A percentile compares a stretch with the other conserved stretches of the same genome.
These are phyloP conservation scores for Beauveria pseudobassiana DNA, from an alignment of 2,329 filamentous ascomycete species.

Conservation along the genomic window DNA sequence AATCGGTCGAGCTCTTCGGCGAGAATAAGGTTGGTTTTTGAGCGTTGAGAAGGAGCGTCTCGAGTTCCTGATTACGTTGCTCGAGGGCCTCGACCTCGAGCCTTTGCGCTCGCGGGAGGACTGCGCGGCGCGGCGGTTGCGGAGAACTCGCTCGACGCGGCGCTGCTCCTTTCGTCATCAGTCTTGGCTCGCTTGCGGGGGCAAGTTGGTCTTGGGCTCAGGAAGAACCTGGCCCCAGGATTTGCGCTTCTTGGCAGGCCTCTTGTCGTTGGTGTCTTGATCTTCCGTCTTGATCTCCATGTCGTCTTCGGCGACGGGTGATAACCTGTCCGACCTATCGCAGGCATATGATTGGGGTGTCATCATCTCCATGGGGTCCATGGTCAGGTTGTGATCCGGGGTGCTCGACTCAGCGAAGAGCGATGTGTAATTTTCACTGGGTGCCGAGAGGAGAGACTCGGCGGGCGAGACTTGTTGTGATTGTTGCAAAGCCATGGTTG, in stretches of 20 bases:
- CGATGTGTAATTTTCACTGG: slow-evolving; percentile 41
- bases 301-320: background rate
- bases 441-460: slow-evolving; percentile 46
- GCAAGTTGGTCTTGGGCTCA: slow-evolving; percentile 92
- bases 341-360: slow-evolving; percentile 36
- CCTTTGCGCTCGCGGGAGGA: slow-evolving; percentile 92
- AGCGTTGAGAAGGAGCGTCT: slow-evolving; percentile 53
- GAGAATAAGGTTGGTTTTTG: slow-evolving; percentile 43
- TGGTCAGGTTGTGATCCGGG: slow-evolving; percentile 22
- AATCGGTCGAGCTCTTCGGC: slow-evolving; percentile 44
- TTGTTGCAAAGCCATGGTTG: slow-evolving; percentile 10
- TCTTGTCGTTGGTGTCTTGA: slow-evolving; percentile 47
- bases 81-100: slow-evolving; percentile 81
- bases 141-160: slow-evolving; percentile 91
- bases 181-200: slow-evolving; percentile 98
- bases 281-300: background rate
- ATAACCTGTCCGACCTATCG: slow-evolving; percentile 16
- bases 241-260: slow-evolving; percentile 85
- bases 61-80: slow-evolving; percentile 63
- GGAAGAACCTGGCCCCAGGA: slow-evolving; percentile 98
- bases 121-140: slow-evolving; percentile 92
- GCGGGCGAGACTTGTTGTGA: slow-evolving; percentile 36
- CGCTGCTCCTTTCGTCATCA: slow-evolving; percentile 96
- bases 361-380: slow-evolving; percentile 43
- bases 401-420: slow-evolving; percentile 34